Base-by-base conservation (phyloP, 495 filamentous ascomycete genomes). In the Amniculicola lignicola region DNA sequence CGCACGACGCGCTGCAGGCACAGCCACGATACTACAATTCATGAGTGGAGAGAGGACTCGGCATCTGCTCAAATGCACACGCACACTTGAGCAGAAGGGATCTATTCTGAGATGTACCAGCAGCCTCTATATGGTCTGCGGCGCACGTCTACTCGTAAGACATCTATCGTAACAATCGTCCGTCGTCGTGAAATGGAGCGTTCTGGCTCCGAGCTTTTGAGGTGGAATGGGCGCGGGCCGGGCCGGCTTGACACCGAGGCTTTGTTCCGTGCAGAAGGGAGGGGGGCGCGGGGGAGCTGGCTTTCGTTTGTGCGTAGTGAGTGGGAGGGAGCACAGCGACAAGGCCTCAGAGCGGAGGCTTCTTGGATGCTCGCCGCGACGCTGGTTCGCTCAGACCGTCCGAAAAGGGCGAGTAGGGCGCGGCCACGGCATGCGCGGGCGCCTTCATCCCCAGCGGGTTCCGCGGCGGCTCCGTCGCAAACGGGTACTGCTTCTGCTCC, bases 351-450 rank as follows among this genome's bases (percentile, higher is more conserved):
- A 36, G 41, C 2, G 51, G 29, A 22, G 47, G 22, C 29, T 63
- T 63, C 54, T 63, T 63, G 4, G 47, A 39, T 4, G 27, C 45
- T 44, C 52, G 55, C 44, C 60, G 58, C 14, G 57, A 54, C 51
- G 67, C 64, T 18, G 54, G 23, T 4, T 57, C 57, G 23, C 51
- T 47, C 4, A 61, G n/a, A 10, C 46, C 58, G 24, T 64, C 64
- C 19, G 52, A 57, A 36, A 82, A 76, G 2, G 88, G 88, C 31
- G 78, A 75, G 70, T 90, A 95, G 21, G 89, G 86, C 29, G 85
- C 85, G 0, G 86, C 87, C 25, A 93, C 54, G 11, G 80, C 54
- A 71, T 76, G 69, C 51, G 85, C 82, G 29, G 73, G 71, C n/a
- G 74, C 75, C 38, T 74, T 55, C 41, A 15, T 45, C 39, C 61